A percentile compares a stretch with the other conserved stretches of the same genome.
Evolutionary conservation across 257 asterid species (phyloP).

Genomic region (Fraxinus americana): DNA sequence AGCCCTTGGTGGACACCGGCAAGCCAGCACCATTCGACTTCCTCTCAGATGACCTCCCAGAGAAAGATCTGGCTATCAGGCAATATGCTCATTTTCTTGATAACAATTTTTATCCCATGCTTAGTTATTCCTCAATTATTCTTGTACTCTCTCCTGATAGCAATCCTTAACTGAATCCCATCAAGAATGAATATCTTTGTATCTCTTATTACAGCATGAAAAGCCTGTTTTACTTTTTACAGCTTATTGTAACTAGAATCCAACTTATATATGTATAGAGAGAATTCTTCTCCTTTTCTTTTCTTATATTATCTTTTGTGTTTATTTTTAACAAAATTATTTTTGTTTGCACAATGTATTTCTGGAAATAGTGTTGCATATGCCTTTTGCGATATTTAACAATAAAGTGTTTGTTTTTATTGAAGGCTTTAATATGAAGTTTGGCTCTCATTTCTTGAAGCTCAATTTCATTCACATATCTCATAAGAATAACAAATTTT

Average conservation of each 20-base stretch:
- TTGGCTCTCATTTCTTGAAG: no score
- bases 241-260: not conserved
- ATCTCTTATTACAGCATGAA: not conserved
- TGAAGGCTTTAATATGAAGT: no score
- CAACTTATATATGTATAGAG: not conserved
- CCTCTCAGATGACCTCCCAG: conserved; percentile 51
- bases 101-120: conserved; percentile 78
- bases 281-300: no score
- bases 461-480: no score
- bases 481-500: no score
- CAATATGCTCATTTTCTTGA: conserved; percentile 92
- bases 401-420: no score
- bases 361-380: not conserved
- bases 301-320: not conserved
- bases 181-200: not conserved
- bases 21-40: conserved; percentile 85
- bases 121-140: conserved; percentile 82
- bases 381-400: not conserved
- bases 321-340: no score
- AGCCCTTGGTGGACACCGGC: conserved; percentile 84
- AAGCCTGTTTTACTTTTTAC: not conserved
- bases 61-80: conserved; percentile 45
- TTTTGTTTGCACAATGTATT: not conserved
- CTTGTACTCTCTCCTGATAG: conserved; percentile 57
- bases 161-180: not conserved